phyloP scores from a whole-genome alignment of 192 early-diverging fungal genomes.

The Backusella circina region DNA sequence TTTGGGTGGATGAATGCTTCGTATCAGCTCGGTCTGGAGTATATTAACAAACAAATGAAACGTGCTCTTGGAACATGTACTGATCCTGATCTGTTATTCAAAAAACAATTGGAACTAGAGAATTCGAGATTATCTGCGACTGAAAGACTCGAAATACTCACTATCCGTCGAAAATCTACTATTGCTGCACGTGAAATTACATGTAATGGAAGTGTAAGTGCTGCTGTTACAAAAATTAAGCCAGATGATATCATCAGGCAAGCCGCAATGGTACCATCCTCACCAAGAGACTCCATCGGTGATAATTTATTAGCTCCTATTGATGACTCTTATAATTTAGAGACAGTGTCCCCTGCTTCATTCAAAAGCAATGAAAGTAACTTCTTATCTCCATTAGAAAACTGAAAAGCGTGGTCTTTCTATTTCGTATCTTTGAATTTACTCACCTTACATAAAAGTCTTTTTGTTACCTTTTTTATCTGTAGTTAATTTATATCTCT shows the following conservation, averaged over 20 bases:
- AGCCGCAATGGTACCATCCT: background rate
- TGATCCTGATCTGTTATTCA: constrained; percentile 33
- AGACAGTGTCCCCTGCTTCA: background rate
- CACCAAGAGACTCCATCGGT: background rate
- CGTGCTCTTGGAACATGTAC: constrained; percentile 67
- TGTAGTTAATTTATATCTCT: no score
- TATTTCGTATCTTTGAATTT: background rate
- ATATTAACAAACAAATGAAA: constrained; percentile 66
- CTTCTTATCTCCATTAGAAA: background rate
- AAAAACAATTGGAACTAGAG: constrained; percentile 11
- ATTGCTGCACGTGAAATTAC: constrained; percentile 8
- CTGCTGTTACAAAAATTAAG: constrained; percentile 3
- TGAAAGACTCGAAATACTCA: background rate
- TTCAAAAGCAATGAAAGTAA: background rate
- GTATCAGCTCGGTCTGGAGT: constrained; percentile 79
- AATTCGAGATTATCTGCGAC: background rate
- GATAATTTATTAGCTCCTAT: background rate
- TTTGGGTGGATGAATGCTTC: constrained; percentile 99
- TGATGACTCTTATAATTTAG: background rate
- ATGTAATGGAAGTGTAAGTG: background rate
- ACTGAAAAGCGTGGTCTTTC: background rate
- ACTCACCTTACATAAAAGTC: background rate
- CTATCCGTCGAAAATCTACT: background rate
- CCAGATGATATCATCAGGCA: constrained; percentile 6
- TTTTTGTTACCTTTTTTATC: no score